Evolutionary conservation across 75 land plant genomes (phyloP), one percentile per base, ranked within the genome.

Genomic region (Azolla pinnata): DNA sequence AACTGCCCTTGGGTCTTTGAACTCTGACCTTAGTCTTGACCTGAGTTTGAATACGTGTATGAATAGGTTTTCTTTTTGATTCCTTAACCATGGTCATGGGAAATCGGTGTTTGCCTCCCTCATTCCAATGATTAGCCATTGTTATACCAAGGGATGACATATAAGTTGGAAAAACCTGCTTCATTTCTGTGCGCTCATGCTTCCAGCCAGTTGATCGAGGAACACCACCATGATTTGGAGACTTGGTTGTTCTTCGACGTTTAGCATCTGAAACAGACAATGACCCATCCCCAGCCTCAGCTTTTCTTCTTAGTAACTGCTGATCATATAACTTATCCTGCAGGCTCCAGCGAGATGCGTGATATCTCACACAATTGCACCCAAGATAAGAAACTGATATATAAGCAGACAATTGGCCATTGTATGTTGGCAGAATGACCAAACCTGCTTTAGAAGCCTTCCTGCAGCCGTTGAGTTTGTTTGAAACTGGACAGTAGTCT

Each of bases 241-340:
- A 52, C 29, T 52, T 52, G 24, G 29, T 24, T 1, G 54, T 52
- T 19, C 54, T 26, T 26, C 24, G 54, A 2, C 54, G 54, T 27
- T 52, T 52, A 12, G 54, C 18, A 3, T 24, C 54, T 25, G 28
- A 52, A 1, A 18, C 28, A 19, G 54, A 24, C 24, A 52, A 25
- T 3, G 24, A 26, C 24, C 29, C 16, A 52, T 52, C 54, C 24
- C 10, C 54, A 52, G 28, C 2, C 25, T 52, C 54, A 25, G 54
- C 54, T 27, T 52, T 52, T 26, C 54, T 52, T 29, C 54, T 52
- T 14, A 52, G 14, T 24, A 24, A 52, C 1, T 52, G 54, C 29
- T 52, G n/a, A n/a, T n/a, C n/a, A n/a, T n/a, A n/a, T n/a, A n/a
- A n/a, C n/a, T n/a, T n/a, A n/a, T n/a, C n/a, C n/a, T n/a, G n/a